phyloP scores from a whole-genome alignment of 1,139 yeast species.

The Pichia sp. region DNA sequence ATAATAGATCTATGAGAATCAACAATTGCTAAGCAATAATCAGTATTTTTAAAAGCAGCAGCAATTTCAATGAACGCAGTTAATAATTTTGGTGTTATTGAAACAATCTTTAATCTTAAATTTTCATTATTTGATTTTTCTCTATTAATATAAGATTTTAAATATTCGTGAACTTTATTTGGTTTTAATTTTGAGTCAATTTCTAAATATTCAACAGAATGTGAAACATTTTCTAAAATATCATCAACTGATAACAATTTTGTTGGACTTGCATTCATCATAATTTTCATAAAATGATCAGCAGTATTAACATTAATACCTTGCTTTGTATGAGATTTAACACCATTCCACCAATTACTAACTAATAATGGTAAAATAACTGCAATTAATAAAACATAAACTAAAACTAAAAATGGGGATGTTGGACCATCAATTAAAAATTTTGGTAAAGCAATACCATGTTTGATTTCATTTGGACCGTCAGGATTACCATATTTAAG shows the following conservation, averaged over 20 bases:
- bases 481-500: slow-evolving; percentile 94
- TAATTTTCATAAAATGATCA: slow-evolving; percentile 53
- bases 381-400: slow-evolving; percentile 71
- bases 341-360: slow-evolving; percentile 84
- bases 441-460: slow-evolving; percentile 93
- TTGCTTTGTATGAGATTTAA: slow-evolving; percentile 72
- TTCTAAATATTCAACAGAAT: slow-evolving; percentile 55
- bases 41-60: slow-evolving; percentile 67
- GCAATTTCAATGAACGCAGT: slow-evolving; percentile 78
- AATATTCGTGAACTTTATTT: slow-evolving; percentile 43
- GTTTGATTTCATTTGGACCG: slow-evolving; percentile 92
- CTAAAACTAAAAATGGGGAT: slow-evolving; percentile 54
- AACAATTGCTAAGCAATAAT: slow-evolving; percentile 52
- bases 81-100: slow-evolving; percentile 60
- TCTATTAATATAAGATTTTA: slow-evolving; percentile 56
- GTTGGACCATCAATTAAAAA: slow-evolving; percentile 83
- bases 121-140: slow-evolving; percentile 25
- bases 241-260: slow-evolving; percentile 54
- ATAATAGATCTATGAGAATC: slow-evolving; percentile 68
- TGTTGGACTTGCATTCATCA: slow-evolving; percentile 74
- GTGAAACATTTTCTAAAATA: slow-evolving; percentile 56
- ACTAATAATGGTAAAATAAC: slow-evolving; percentile 73
- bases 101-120: slow-evolving; percentile 49
- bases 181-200: slow-evolving; percentile 37
- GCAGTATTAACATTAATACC: slow-evolving; percentile 86